Base-by-base conservation (phyloP, 2,329 filamentous ascomycete genomes). In the Davidsoniella australis region DNA sequence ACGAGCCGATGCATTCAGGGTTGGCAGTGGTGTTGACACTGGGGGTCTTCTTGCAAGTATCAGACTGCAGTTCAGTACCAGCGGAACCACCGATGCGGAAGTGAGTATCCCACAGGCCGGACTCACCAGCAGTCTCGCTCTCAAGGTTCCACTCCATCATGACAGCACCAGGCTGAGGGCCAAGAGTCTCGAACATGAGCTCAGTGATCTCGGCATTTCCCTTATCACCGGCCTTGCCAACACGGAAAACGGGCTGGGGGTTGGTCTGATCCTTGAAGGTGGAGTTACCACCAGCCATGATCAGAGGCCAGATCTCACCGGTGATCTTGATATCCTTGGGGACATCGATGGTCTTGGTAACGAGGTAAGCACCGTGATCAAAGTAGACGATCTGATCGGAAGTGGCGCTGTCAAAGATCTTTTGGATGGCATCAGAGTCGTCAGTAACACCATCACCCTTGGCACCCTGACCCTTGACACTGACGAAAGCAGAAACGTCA, bases 31-130 rank as follows among this genome's bases (percentile, higher is more conserved):
- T 77, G 5, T 70, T 72, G 12, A 69, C 66, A 46, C 72, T 69
- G 40, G 83, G 82, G 54, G 80, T 83, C 72, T 93, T 93, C 62
- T 75, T 64, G 68, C 88, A 95, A 49, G 71, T 79, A 62, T 85
- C 73, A 16, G 80, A 82, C 65, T 93, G 85, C 14, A 96, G 74
- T 55, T 84, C 66, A 24, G 88, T 93, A 53, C 89, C 89, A 4
- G 83, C 80, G 49, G 81, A 80, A 41, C 91, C 91, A 58, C 87
- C 89, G 57, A 98, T 76, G 60, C 91, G 85, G 67, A 91, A 82
- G 69, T 98, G 91, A n/a, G 88, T 80, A 59, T 98, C 91, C 85
- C 88, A 98, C 65, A 95, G 79, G 54, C 78, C 89, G 17, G 79
- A 80, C 1, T 78, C 75, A 43, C 85, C 86, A 51, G 80, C 72